Evolutionary conservation across 2,329 filamentous ascomycete species (phyloP), one percentile per base, ranked within the genome.

Genomic region (Fusarium pseudoanthophilum): DNA sequence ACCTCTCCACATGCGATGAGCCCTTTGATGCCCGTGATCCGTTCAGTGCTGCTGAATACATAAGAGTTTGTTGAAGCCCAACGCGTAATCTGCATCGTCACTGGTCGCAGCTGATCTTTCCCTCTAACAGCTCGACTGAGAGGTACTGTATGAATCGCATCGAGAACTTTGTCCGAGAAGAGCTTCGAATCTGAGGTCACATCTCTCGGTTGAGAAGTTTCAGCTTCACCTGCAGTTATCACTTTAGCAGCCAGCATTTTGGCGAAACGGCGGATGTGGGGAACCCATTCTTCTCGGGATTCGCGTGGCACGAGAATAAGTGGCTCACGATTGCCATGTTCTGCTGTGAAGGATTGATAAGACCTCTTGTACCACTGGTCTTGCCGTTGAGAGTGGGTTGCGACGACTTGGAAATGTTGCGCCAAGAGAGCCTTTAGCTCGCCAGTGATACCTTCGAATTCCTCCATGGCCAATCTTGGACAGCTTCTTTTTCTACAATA

Each of bases 341-440:
- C 7, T 3, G 2, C 36, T 5, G 5, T 1, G 1, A 69, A 64
- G 5, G 51, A 46, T 15, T 69, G 43, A 3, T 69, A 69, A 10
- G 40, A 69, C 0, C 66, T 36, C 9, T 69, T 69, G 10, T 69
- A 69, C 58, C 65, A 69, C 37, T 69, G 66, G 5, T 69, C 66
- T 26, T 69, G 65, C 13, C 66, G 66, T 1, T 69, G 66, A 1
- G 66, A 69, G 5, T 64, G 24, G 9, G 58, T 64, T 7, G 58
- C 34, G 1, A 58, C 34, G 2, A 69, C 24, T 13, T 69, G 51
- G 2, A 69, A 69, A 21, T 69, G 66, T 10, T 30, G 39, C 4
- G 51, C 34, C 1, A 69, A 9, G 3, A 69, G 51, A 52, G 21
- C 9, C 2, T 15, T 14, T 0, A 69, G 16, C 21, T 69, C 39